Evolutionary conservation across 1,284 basidiomycete genomes (phyloP), one percentile per base, ranked within the genome.

Genomic region (Cryptococcus depauperatus): DNA sequence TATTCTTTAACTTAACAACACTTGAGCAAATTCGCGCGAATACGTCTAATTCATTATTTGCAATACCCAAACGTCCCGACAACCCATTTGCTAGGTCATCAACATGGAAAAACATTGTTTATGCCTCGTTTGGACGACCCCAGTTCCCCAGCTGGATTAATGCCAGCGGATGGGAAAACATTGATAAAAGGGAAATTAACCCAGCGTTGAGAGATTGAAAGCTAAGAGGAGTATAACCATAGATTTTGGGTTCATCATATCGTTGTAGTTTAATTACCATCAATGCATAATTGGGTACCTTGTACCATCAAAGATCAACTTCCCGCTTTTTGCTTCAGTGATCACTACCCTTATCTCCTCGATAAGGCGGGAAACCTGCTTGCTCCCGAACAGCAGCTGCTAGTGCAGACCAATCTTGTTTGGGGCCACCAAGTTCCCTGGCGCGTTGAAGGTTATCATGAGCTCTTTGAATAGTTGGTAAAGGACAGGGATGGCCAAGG

Each of bases 1-100:
- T 91, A 32, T 70, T 87, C 40, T 74, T 86, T 55, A 91, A 92
- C 68, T 76, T 86, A 35, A 93, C 90, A 2, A 95, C 90, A 10
- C 90, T 95, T 51, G 90, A 95, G 71, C 87, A 90, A 64, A 68
- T 71, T 49, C 61, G 71, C 29, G 64, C 64, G n/a, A 64, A 61
- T 3, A 60, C 64, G 0, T 56, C 61, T 1, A 57, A 50, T 16
- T 60, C 55, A 37, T 42, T 69, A 4, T 52, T 66, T 41, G 44
- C 52, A 26, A 50, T 57, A 25, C 52, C 49, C 6, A 55, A 53
- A 41, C 44, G 57, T 22, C 62, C 69, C 1, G 55, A 64, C 47
- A 73, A 71, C 52, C 68, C 68, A 8, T 73, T 71, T 40, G 56
- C 61, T 1, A 54, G 56, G 26, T 41, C 49, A 19, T 62, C 61